Percentiles rank a stretch among this genome's conserved stretches.
Evolutionary conservation across 129 eudicot genomes (phyloP).

Genomic region (sunflower (Helianthus annuus)): HanXRQr2.0-SUNRISE NC_035445.2:1134837-1135336

Average conservation of each 20-base stretch:
- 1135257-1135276: conserved; percentile 38
- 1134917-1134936: conserved; percentile 20
- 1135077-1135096: conserved; percentile 30
- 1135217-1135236: conserved; percentile 74
- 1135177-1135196: conserved; percentile 22
- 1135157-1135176: conserved; percentile 11
- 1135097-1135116: neutral
- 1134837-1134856: no score
- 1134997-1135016: conserved; percentile 1
- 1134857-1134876: no score
- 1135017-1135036: conserved; percentile 1
- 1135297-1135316: conserved; percentile 60
- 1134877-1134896: no score
- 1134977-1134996: conserved; percentile 27
- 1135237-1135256: conserved; percentile 52
- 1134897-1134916: neutral
- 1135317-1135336: conserved; percentile 35
- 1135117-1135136: conserved; percentile 26
- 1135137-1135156: conserved; percentile 27
- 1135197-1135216: conserved; percentile 30
- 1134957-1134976: conserved; percentile 23
- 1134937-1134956: conserved; percentile 16
- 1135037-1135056: neutral
- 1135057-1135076: conserved; percentile 5
- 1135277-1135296: conserved; percentile 76